Base-by-base conservation (phyloP, 1,284 basidiomycete genomes). In the Thelephora terrestris region DNA sequence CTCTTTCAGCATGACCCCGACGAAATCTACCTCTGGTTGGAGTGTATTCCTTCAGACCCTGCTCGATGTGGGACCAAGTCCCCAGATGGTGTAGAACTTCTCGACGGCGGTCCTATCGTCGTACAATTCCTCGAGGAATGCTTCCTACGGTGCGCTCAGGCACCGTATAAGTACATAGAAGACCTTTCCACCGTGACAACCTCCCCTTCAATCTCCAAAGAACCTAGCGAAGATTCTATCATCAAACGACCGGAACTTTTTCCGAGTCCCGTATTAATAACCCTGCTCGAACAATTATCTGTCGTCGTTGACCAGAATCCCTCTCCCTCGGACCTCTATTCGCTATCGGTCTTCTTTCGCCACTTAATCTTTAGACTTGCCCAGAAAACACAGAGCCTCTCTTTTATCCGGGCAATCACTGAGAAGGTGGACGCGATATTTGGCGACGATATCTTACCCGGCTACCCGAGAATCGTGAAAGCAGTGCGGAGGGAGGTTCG, bases 161-260 rank as follows among this genome's bases (percentile, higher is more conserved):
- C 84, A 1, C 88, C 91, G 0, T 90, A 94, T 62, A 77, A 81
- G 34, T 98, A 96, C 61, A 73, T 95, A 48, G 93, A 97, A 58
- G 80, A 83, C 10, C 62, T 76, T 48, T 69, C 71, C 24, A 52
- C 60, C 0, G 54, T 75, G 23, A 44, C 53, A 20, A 17, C 52
- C 7, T 42, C 52, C n/a, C 48, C 45, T 34, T 40, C 48, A 20
- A 36, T 34, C n/a, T 29, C 48, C 18, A 24, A 16, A 16, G 29
- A 49, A 10, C 16, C 39, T 17, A 35, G 52, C 16, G 50, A 43
- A 3, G 48, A 47, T 37, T 24, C 34, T 23, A 43, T 37, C 12
- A 36, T 36, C 20, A 43, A 45, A 1, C 48, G 52, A 1, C 54
- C 56, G 2, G 55, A 57, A 37, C 57, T 57, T 4, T 57, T 61